Evolutionary conservation across 495 filamentous ascomycete species (phyloP).

Genomic region (Niebla homalea): DNA sequence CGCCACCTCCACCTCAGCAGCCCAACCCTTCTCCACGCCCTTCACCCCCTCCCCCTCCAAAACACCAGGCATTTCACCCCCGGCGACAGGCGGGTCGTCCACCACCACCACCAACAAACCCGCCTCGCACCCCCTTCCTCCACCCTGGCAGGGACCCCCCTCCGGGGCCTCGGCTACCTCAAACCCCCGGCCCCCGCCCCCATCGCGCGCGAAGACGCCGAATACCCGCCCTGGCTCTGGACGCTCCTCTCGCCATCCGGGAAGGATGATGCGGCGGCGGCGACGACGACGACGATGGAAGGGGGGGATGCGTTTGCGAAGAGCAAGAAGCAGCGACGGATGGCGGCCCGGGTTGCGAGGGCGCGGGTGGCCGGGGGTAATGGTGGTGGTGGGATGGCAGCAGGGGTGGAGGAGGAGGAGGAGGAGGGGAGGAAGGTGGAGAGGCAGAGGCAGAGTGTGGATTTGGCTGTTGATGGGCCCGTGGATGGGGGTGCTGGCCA

Average conservation of each 20-base stretch:
- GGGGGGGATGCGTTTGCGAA: slow-evolving; percentile 8
- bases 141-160: slow-evolving; percentile 46
- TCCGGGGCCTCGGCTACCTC: slow-evolving; percentile 77
- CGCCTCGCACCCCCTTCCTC: slow-evolving; percentile 16
- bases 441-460: neutral
- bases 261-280: no score
- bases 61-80: slow-evolving; percentile 33
- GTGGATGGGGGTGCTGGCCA: neutral
- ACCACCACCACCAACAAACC: slow-evolving; percentile 18
- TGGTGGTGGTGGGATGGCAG: slow-evolving; percentile 30
- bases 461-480: neutral
- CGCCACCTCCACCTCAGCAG: slow-evolving; percentile 33
- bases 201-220: slow-evolving; percentile 63
- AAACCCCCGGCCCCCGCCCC: slow-evolving; percentile 52
- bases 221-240: slow-evolving; percentile 93
- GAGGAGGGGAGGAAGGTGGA: neutral
- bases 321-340: slow-evolving; percentile 22
- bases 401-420: slow-evolving; percentile 25
- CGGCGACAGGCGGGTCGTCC: slow-evolving; percentile 28
- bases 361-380: slow-evolving; percentile 25
- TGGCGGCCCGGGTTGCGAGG: slow-evolving; percentile 35
- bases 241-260: slow-evolving; percentile 42
- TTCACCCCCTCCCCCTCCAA: slow-evolving; percentile 29
- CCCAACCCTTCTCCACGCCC: slow-evolving; percentile 40
- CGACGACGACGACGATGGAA: no score